Evolutionary conservation across 352 stramenopile species (phyloP).

Genomic region (Aphanomyces cochlioides): DNA sequence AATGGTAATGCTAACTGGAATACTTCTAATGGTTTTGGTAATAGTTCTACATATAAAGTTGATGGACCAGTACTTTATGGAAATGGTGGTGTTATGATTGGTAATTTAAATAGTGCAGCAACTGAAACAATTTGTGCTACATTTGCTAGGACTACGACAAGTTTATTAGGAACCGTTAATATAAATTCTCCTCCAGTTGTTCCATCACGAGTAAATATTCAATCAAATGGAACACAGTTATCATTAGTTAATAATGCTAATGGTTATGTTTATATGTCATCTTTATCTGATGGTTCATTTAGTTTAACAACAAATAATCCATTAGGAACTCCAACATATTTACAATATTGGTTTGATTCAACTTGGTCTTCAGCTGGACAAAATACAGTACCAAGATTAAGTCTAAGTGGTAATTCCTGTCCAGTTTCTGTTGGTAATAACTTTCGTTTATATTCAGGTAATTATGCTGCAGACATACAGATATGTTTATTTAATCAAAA

Average conservation of each 20-base stretch:
- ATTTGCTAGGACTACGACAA: neutral
- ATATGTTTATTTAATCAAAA: slow-evolving; percentile 6
- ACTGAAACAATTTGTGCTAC: neutral
- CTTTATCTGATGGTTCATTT: no score
- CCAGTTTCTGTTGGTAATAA: no score
- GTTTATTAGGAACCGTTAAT: slow-evolving; percentile 7
- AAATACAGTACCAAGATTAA: slow-evolving; percentile 1
- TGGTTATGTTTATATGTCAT: no score
- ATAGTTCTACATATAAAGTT: neutral
- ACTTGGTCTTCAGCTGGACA: neutral
- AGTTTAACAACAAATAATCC: no score
- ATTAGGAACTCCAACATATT: neutral
- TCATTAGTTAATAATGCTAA: neutral
- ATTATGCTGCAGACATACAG: neutral
- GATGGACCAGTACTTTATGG: neutral
- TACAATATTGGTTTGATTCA: neutral
- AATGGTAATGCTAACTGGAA: neutral
- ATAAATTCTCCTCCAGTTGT: neutral
- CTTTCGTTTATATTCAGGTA: neutral
- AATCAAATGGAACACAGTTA: no score
- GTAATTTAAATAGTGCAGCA: neutral
- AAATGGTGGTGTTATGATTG: neutral
- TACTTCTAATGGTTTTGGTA: neutral
- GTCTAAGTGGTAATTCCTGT: slow-evolving; percentile 2
- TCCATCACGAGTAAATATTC: neutral